These are phyloP conservation scores for Voacanga thouarsii DNA, from an alignment of 257 asterid genomes.

Conservation along the genomic window DNA sequence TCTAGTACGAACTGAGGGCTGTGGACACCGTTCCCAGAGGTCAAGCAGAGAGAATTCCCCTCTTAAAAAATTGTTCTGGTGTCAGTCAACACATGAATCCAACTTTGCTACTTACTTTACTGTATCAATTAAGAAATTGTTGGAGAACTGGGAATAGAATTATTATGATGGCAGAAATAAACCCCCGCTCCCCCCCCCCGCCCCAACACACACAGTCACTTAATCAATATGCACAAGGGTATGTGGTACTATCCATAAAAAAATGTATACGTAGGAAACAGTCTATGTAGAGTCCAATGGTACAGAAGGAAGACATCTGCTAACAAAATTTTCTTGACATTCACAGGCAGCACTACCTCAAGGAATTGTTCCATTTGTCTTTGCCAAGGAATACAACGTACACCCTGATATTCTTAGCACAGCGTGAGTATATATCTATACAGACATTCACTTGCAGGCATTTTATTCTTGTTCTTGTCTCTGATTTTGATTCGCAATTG, in stretches of 20 bases:
- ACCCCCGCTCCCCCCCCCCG: neutral
- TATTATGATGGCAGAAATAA: neutral
- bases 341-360: constrained; percentile 52
- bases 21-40: neutral
- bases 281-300: neutral
- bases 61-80: neutral
- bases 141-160: neutral
- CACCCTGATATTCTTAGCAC: constrained; percentile 51
- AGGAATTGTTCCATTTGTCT: constrained; percentile 55
- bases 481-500: neutral
- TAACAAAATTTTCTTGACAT: neutral
- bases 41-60: neutral
- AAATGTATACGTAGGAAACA: neutral
- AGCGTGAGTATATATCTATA: constrained; percentile 26
- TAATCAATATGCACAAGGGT: neutral
- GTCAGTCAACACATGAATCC: constrained; percentile 30
- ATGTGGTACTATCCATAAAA: neutral
- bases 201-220: neutral
- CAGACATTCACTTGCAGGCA: neutral
- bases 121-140: neutral
- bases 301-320: neutral
- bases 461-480: neutral
- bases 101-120: constrained; percentile 1
- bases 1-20: neutral
- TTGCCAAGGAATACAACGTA: constrained; percentile 51